phyloP scores from a whole-genome alignment of 108 stramenopile species.

The Nitzschia sp. region DNA sequence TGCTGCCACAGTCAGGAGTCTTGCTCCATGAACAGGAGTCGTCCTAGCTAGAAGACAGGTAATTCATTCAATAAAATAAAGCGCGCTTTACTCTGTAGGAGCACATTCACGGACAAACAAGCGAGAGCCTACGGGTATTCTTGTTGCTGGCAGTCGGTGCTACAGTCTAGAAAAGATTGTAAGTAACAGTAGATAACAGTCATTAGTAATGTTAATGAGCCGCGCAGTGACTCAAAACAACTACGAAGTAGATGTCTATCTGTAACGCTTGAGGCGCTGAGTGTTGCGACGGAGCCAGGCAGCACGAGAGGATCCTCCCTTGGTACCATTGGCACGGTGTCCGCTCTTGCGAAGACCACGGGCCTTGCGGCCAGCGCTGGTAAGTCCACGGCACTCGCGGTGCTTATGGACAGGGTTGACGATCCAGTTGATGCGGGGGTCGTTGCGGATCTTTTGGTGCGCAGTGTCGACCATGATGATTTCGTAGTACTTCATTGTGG shows the following conservation, averaged over 20 bases:
- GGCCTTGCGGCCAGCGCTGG: slow-evolving; percentile 95
- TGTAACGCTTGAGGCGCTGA: slow-evolving; percentile 96
- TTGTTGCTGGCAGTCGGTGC: too few relatives aligned
- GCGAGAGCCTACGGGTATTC: too few relatives aligned
- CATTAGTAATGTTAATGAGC: too few relatives aligned
- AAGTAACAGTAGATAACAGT: too few relatives aligned
- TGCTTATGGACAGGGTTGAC: slow-evolving; percentile 99
- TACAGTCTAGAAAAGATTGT: too few relatives aligned
- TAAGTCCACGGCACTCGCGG: slow-evolving; percentile 99
- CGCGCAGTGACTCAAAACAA: slow-evolving; percentile 24
- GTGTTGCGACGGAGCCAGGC: slow-evolving; percentile 98
- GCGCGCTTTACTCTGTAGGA: too few relatives aligned
- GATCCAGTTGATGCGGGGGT: slow-evolving; percentile 99
- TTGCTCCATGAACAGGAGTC: too few relatives aligned
- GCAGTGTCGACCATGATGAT: slow-evolving; percentile 97
- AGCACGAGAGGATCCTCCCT: slow-evolving; percentile 92
- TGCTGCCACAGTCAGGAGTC: too few relatives aligned
- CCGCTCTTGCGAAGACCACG: slow-evolving; percentile 98
- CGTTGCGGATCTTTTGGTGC: slow-evolving; percentile 97
- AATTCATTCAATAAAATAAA: too few relatives aligned
- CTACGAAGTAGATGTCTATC: slow-evolving; percentile 56
- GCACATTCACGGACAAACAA: too few relatives aligned
- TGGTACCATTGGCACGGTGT: slow-evolving; percentile 98
- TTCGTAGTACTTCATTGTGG: slow-evolving; percentile 99
- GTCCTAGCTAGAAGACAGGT: too few relatives aligned